Conservation (phyloP, 139 green algal species). For the Volvox africanus region DNA sequence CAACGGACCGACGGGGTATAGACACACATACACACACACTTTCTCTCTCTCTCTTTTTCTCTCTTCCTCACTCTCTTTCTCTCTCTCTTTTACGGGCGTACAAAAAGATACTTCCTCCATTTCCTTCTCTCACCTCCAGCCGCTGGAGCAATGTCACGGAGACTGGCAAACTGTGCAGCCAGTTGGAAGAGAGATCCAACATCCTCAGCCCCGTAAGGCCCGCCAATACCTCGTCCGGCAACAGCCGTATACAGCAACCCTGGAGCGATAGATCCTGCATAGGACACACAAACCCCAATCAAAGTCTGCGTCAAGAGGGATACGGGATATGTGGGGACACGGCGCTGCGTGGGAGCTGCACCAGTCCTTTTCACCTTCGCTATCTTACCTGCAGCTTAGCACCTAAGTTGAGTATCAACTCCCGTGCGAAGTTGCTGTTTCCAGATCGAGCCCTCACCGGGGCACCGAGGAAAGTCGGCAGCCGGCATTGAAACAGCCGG, state of each 20-base stretch:
- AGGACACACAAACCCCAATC: too few species aligned
- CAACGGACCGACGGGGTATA: too few species aligned
- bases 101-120: too few species aligned
- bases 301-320: too few species aligned
- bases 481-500: constrained; percentile 9
- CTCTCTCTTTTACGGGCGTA: too few species aligned
- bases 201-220: not conserved
- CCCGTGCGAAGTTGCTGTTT: not conserved
- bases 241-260: not conserved
- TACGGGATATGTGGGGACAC: too few species aligned
- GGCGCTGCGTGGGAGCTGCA: too few species aligned
- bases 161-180: not conserved
- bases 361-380: too few species aligned
- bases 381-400: constrained; percentile 24
- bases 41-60: too few species aligned
- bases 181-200: constrained; percentile 31
- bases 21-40: too few species aligned
- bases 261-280: constrained; percentile 35
- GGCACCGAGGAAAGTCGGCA: constrained; percentile 29
- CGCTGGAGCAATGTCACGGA: not conserved
- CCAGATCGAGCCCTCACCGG: not conserved
- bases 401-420: constrained; percentile 13
- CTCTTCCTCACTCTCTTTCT: too few species aligned
- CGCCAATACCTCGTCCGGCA: not conserved
- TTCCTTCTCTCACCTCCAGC: constrained; percentile 5